Evolutionary conservation across 2,329 filamentous ascomycete species (phyloP), one percentile per base, ranked within the genome.

Genomic region (Colletotrichum sp.): DNA sequence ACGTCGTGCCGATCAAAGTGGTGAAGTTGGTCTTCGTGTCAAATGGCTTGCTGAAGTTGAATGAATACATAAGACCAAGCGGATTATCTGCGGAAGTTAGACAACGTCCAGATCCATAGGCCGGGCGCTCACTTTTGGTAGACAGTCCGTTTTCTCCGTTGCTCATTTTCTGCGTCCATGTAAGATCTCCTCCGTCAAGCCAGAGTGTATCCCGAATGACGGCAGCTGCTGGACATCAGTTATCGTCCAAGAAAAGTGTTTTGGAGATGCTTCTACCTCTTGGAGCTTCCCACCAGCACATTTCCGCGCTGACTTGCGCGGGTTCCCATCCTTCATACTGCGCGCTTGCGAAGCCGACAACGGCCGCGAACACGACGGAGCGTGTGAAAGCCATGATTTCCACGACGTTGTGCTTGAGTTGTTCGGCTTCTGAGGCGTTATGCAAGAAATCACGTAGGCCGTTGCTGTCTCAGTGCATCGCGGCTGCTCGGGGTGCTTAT

Each of bases 31-130:
- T 81, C 3, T 81, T 85, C 0, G 86, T 85, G 72, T 90, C 85
- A 80, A 94, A 94, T 0, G 92, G 84, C 2, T 81, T 85, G 79
- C 88, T 91, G 65, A 94, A 88, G 79, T 93, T 92, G 63, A 93
- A 87, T 1, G 86, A 88, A 77, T 91, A 91, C 24, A 94, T 85
- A 8, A 88, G 73, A 2, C 91, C 92, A 7, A 85, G 79, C 0
- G 84, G 83, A 72, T 93, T 92, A 3, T 82, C 91, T 93, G 73
- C 10, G 30, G 8, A 2, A 36, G 13, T 36, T 36, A 36, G 21
- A 24, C 21, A 24, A 24, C 21, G 21, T 24, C 21, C 21, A 24
- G 21, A 24, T 24, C 21, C 21, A 24, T 24, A 24, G 21, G 21
- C 21, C 21, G 21, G 21, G 34, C 13, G 34, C 34, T 36, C 34